Evolutionary conservation across 176 grass and related monocot species (phyloP), one percentile per base, ranked within the genome.

Genomic region (Stipa capillata): DNA sequence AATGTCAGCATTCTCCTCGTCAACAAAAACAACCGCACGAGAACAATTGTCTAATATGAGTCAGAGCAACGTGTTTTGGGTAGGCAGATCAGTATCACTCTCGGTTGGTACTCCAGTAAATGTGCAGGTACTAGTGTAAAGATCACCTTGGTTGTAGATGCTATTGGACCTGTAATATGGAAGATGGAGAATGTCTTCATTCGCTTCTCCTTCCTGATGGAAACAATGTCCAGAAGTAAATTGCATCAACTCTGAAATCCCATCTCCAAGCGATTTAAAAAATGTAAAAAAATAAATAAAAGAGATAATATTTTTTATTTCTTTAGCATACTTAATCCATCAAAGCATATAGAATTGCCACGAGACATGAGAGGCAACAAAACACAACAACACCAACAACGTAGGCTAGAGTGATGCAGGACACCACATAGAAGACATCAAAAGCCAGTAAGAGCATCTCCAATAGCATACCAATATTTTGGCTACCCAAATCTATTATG

Each of bases 361-460:
- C 83, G 45, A 88, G 82, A 63, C 85, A 91, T 58, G 82, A 66
- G 44, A 91, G 85, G 52, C 85, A 91, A 39, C 85, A 88, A 58
- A 72, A 91, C 56, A 85, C 50, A 72, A 82, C 66, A 82, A 85
- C 56, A 63, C 85, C 85, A 60, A 82, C 59, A 18, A 91, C 39
- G 35, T 78, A 85, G 24, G 78, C 82, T 29, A 91, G 82, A 52
- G 73, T 77, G 53, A 79, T 69, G 65, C 85, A 88, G 29, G 88
- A 88, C 33, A 88, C 82, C 33, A 83, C 82, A 82, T 85, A 79
- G 65, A 88, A 85, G 66, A 88, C 77, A 52, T 88, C 85, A 39
- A 91, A 88, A 58, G 85, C 78, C 63, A 91, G 82, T 48, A 91
- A 88, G 41, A 85, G 65, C n/a, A n/a, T n/a, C n/a, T n/a, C n/a